phyloP scores from a whole-genome alignment of 2,329 filamentous ascomycete species.

The Cordyceps javanica region DNA sequence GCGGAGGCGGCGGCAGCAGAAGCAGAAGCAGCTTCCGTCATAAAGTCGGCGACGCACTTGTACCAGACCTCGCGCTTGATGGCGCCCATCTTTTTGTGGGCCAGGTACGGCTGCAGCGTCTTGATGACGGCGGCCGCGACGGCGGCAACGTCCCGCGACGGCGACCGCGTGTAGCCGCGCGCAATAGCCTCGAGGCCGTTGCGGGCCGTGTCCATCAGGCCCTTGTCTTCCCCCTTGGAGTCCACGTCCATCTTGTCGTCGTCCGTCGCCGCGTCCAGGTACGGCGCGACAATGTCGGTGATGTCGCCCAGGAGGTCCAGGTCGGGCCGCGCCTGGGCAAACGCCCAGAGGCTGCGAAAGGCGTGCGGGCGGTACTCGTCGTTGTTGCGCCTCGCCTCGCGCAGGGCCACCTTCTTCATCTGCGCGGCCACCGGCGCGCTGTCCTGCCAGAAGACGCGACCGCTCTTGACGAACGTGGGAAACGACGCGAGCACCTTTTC shows the following conservation, averaged over 20 bases:
- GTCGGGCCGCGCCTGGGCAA: slow-evolving; percentile 62
- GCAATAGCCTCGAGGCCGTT: slow-evolving; percentile 46
- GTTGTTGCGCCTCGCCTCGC: slow-evolving; percentile 91
- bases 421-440: slow-evolving; percentile 50
- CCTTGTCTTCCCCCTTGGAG: slow-evolving; percentile 40
- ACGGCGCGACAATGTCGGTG: slow-evolving; percentile 53
- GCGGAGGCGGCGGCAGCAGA: slow-evolving; percentile 17
- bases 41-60: slow-evolving; percentile 39
- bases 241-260: slow-evolving; percentile 67
- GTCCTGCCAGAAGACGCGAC: slow-evolving; percentile 49
- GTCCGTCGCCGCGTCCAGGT: slow-evolving; percentile 52
- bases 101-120: slow-evolving; percentile 35
- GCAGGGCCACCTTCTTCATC: slow-evolving; percentile 72
- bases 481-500: slow-evolving; percentile 77
- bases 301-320: slow-evolving; percentile 65
- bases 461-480: slow-evolving; percentile 67
- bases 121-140: slow-evolving; percentile 36
- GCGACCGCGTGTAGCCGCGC: slow-evolving; percentile 40
- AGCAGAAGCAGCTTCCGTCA: slow-evolving; percentile 33
- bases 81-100: slow-evolving; percentile 30
- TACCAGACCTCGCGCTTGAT: slow-evolving; percentile 50
- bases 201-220: slow-evolving; percentile 38
- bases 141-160: slow-evolving; percentile 28
- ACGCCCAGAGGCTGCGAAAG: slow-evolving; percentile 64
- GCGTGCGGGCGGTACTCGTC: slow-evolving; percentile 74